Base-by-base conservation (phyloP, 495 filamentous ascomycete species). In the Hypoxylon rickii region DNA sequence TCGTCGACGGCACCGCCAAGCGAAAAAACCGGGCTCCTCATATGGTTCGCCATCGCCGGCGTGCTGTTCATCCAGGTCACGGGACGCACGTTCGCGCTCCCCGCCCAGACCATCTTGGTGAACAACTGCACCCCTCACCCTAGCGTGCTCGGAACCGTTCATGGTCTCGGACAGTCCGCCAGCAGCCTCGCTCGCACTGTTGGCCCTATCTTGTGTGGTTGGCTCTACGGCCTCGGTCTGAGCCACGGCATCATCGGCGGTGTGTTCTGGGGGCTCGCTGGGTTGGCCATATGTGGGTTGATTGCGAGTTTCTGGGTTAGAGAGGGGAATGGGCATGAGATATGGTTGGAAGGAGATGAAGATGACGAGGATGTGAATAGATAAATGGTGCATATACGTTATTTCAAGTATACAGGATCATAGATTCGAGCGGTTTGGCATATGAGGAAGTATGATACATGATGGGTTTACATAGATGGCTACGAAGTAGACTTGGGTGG, bases 81-180 rank as follows among this genome's bases (percentile, higher is more conserved):
- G 1, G 89, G 86, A 0, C 82, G 89, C n/a, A 94, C 89, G 0
- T 93, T 96, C 71, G 88, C 88, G 4, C 78, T 92, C 0, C 89
- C 90, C 0, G 85, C 83, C 11, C 83, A 86, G 16, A 85, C 86
- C 2, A 93, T 96, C 48, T 73, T 96, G 5, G 77, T 93, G 22
- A 94, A 93, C 61, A 94, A 96, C 67, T 88, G 86, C 72, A 86
- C 84, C 38, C 89, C 90, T 1, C 89, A 92, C 62, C 89, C 89
- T 0, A 85, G 80, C 20, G 89, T 93, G 4, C 77, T 96, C 7
- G 88, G 89, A 1, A 91, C 89, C 1, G 80, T 94, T 24, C 90
- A 96, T 70, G 90, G 90, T 3, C 79, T 93, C 16, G 90, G 84
- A 7, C 87, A 92, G 71, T 89, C 81, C 55, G 86, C 87, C 7